Conservation (phyloP, 2,329 filamentous ascomycete genomes). For the Knufia fluminis region DNA sequence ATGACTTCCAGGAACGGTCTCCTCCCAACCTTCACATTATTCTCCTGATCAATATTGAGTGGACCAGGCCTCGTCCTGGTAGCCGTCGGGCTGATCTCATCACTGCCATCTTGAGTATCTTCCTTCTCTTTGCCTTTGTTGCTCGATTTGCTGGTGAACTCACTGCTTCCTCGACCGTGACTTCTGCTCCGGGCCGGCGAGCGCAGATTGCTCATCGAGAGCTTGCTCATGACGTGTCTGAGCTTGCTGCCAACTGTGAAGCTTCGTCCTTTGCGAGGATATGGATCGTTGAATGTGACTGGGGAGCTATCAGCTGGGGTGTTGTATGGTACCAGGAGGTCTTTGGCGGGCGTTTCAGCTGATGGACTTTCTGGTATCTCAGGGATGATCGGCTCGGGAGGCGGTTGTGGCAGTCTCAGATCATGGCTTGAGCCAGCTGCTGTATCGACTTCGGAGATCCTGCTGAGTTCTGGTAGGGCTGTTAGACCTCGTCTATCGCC, state of each 20-base stretch:
- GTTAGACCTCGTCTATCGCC: constrained; percentile 4
- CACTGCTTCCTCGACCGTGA: background rate
- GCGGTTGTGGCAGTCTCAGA: constrained; percentile 2
- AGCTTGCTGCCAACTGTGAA: constrained; percentile 2
- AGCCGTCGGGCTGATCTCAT: too few species aligned
- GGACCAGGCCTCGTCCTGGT: background rate
- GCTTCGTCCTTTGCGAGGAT: background rate
- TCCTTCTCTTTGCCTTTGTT: constrained; percentile 12
- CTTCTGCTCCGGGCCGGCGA: background rate
- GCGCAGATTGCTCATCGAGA: constrained; percentile 4
- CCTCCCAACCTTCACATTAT: constrained; percentile 3
- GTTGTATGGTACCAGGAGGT: constrained; percentile 1
- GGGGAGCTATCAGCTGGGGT: background rate
- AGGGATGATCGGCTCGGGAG: constrained; percentile 1
- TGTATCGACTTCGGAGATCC: constrained; percentile 17
- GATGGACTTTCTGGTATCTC: background rate
- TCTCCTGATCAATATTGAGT: background rate
- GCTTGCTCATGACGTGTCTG: background rate
- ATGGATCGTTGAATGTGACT: background rate
- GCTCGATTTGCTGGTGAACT: background rate
- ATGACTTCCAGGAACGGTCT: constrained; percentile 15
- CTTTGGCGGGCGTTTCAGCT: background rate
- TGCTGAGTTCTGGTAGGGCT: constrained; percentile 16
- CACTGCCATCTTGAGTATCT: background rate
- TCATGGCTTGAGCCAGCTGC: constrained; percentile 9